A percentile compares a stretch with the other conserved stretches of the same genome.
phyloP scores from a whole-genome alignment of 495 filamentous ascomycete genomes.

The Cercophora scortea region DNA sequence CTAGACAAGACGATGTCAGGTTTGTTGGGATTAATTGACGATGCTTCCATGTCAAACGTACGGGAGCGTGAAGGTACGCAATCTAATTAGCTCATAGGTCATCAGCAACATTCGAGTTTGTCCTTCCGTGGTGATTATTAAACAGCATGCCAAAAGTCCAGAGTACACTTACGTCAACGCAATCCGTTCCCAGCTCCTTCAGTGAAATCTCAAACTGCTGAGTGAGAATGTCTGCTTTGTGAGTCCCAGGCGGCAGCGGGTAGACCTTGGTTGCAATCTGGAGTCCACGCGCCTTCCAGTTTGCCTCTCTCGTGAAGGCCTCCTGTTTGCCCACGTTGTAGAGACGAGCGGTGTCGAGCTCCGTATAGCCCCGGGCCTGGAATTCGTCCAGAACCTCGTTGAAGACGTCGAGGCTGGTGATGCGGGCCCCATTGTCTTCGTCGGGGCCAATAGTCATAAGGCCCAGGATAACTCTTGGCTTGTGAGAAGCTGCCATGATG shows the following conservation, averaged over 20 bases:
- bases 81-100: constrained; percentile 27
- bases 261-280: constrained; percentile 66
- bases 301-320: constrained; percentile 60
- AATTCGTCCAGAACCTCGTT: constrained; percentile 55
- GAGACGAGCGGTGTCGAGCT: constrained; percentile 61
- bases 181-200: constrained; percentile 59
- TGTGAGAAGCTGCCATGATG: constrained; percentile 2
- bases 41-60: neutral
- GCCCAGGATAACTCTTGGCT: constrained; percentile 42
- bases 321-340: constrained; percentile 73
- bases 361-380: constrained; percentile 52
- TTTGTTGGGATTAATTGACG: neutral
- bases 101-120: neutral
- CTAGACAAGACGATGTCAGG: neutral
- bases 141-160: neutral
- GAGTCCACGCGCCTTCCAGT: constrained; percentile 68
- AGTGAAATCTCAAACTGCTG: constrained; percentile 50
- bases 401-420: constrained; percentile 57
- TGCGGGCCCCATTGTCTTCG: constrained; percentile 25
- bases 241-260: constrained; percentile 20
- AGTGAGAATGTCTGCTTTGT: constrained; percentile 15
- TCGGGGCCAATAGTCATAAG: constrained; percentile 43
- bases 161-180: constrained; percentile 44
- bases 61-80: constrained; percentile 72
- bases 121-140: neutral